Evolutionary conservation across 345 rosid genomes (phyloP).

Genomic region (Mallotus nudiflorus): DNA sequence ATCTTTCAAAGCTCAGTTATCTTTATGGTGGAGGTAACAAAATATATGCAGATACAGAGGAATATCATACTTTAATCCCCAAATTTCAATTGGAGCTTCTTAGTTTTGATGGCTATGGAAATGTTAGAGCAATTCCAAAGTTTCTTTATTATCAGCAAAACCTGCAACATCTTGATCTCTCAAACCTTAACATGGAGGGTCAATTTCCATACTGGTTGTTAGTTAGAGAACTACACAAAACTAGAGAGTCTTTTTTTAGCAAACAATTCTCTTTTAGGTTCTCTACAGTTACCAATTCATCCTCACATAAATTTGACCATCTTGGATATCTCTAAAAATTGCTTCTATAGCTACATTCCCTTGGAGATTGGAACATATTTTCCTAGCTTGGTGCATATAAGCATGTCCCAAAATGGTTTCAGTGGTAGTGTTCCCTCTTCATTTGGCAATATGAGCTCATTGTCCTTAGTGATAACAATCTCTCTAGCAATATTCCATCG

Average conservation of each 20-base stretch:
- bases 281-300: not conserved
- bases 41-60: no score
- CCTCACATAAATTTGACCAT: not conserved
- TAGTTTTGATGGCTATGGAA: not conserved
- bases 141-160: not conserved
- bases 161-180: not conserved
- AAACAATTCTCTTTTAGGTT: not conserved
- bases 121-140: not conserved
- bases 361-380: not conserved
- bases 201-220: slow-evolving; percentile 2
- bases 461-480: not conserved
- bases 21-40: no score
- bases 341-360: not conserved
- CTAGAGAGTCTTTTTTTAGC: not conserved
- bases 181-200: not conserved
- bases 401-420: not conserved
- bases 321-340: not conserved
- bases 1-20: no score
- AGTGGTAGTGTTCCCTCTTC: not conserved
- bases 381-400: not conserved
- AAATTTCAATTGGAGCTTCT: not conserved
- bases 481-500: not conserved
- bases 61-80: no score
- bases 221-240: not conserved
- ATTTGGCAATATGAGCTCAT: not conserved